phyloP scores from a whole-genome alignment of 2,329 filamentous ascomycete genomes.

The Trichoderma atroviride region DNA sequence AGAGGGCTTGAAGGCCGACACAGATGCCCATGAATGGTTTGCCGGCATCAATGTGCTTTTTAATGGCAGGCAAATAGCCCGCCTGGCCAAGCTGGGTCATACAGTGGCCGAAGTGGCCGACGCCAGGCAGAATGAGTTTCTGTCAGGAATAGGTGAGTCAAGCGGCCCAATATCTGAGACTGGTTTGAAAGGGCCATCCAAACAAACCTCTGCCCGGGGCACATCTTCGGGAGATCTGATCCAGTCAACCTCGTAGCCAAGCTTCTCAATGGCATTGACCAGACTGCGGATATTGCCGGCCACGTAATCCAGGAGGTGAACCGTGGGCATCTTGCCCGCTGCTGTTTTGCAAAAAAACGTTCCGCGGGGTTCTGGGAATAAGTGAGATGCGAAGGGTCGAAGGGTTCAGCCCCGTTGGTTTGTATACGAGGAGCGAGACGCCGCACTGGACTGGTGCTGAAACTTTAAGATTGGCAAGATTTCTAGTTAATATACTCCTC shows the following conservation, averaged over 20 bases:
- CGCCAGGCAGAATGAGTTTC: conserved; percentile 93
- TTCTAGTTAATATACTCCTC: neutral
- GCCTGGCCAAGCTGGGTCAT: conserved; percentile 79
- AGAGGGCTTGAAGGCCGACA: conserved; percentile 89
- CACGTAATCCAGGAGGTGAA: conserved; percentile 84
- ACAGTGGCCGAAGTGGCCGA: conserved; percentile 98
- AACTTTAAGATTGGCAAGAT: neutral
- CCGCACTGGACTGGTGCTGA: rapidly evolving
- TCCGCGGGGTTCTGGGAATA: conserved; percentile 17
- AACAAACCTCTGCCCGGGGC: conserved; percentile 79
- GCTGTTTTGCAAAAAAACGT: neutral
- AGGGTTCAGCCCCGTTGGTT: neutral
- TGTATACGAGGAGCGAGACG: neutral
- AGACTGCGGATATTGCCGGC: conserved; percentile 95
- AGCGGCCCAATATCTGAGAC: neutral
- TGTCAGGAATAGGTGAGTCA: conserved; percentile 41
- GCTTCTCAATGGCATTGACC: conserved; percentile 95
- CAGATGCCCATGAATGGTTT: conserved; percentile 99
- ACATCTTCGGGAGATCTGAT: conserved; percentile 83
- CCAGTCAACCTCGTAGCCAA: conserved; percentile 93
- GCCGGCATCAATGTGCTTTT: conserved; percentile 79
- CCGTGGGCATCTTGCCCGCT: conserved; percentile 65
- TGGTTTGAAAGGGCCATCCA: neutral
- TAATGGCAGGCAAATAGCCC: conserved; percentile 82
- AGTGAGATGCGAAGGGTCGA: neutral